These are phyloP conservation scores for Quercus aquifolioides DNA, from an alignment of 306 rosid genomes.

Conservation along the genomic window DNA sequence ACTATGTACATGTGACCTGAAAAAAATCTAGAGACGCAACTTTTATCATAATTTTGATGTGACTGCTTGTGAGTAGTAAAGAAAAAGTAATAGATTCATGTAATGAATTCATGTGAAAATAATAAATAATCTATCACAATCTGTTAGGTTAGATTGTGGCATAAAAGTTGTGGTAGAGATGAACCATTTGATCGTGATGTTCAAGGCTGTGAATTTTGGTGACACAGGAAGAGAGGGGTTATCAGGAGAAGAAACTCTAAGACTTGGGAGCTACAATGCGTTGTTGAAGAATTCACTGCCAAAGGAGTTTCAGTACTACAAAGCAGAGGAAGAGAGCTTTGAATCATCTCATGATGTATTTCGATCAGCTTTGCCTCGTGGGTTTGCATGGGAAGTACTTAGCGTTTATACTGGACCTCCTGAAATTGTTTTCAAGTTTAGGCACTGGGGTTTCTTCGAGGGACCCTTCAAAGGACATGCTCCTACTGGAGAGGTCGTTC, in stretches of 20 bases:
- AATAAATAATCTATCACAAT: too few relatives aligned
- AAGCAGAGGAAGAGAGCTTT: conserved; percentile 59
- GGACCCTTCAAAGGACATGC: conserved; percentile 62
- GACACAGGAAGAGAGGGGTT: conserved; percentile 61
- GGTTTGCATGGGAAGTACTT: conserved; percentile 87
- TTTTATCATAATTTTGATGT: too few relatives aligned
- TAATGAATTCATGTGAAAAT: too few relatives aligned
- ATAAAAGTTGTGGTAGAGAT: too few relatives aligned
- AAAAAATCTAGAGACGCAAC: too few relatives aligned
- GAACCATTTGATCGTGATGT: too few relatives aligned
- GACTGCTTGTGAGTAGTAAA: too few relatives aligned
- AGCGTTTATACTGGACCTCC: conserved; percentile 69
- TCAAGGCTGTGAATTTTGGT: too few relatives aligned
- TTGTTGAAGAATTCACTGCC: conserved; percentile 60
- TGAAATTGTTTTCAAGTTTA: conserved; percentile 60
- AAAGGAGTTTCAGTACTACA: conserved; percentile 46
- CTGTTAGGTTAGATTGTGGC: too few relatives aligned
- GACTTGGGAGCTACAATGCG: conserved; percentile 61
- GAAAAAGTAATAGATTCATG: too few relatives aligned
- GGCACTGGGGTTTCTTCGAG: conserved; percentile 88
- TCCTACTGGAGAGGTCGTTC: conserved; percentile 55
- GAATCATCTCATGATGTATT: conserved; percentile 70
- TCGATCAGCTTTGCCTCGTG: conserved; percentile 61
- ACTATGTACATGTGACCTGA: too few relatives aligned
- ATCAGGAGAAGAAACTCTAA: conserved; percentile 58